phyloP scores from a whole-genome alignment of 495 filamentous ascomycete genomes.

The Xylaria grammica region DNA sequence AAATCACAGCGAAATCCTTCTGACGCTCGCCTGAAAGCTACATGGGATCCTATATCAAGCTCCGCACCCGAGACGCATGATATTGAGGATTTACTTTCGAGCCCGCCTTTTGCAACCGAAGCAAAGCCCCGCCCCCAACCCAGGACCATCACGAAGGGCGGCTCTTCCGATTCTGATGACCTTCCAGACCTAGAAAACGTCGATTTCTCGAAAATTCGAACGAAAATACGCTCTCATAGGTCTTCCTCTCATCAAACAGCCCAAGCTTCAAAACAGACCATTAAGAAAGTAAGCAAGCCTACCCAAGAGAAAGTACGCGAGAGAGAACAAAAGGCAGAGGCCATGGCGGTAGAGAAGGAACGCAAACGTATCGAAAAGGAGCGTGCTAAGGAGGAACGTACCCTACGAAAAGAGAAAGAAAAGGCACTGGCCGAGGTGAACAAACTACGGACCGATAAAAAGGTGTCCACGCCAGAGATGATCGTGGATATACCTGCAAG shows the following conservation, averaged over 20 bases:
- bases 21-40: slow-evolving; percentile 27
- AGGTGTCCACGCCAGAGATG: slow-evolving; percentile 78
- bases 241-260: slow-evolving; percentile 28
- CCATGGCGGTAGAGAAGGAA: slow-evolving; percentile 61
- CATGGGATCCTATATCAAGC: slow-evolving; percentile 57
- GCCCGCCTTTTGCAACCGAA: slow-evolving; percentile 12
- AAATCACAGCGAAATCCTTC: slow-evolving; percentile 19
- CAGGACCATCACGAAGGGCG: slow-evolving; percentile 22
- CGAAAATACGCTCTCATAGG: slow-evolving; percentile 16
- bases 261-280: slow-evolving; percentile 8
- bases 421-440: slow-evolving; percentile 77
- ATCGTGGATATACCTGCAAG: slow-evolving; percentile 74
- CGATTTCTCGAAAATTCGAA: slow-evolving; percentile 32
- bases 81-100: slow-evolving; percentile 19
- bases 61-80: slow-evolving; percentile 43
- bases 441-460: slow-evolving; percentile 76
- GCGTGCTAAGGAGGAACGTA: slow-evolving; percentile 63
- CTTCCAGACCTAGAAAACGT: slow-evolving; percentile 47
- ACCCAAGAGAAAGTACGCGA: slow-evolving; percentile 42
- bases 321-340: slow-evolving; percentile 42
- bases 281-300: slow-evolving; percentile 34
- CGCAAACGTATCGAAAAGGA: slow-evolving; percentile 56
- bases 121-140: not conserved
- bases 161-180: slow-evolving; percentile 41
- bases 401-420: slow-evolving; percentile 66